phyloP scores from a whole-genome alignment of 2,329 filamentous ascomycete species.

The Penicillium sclerotiorum region DNA sequence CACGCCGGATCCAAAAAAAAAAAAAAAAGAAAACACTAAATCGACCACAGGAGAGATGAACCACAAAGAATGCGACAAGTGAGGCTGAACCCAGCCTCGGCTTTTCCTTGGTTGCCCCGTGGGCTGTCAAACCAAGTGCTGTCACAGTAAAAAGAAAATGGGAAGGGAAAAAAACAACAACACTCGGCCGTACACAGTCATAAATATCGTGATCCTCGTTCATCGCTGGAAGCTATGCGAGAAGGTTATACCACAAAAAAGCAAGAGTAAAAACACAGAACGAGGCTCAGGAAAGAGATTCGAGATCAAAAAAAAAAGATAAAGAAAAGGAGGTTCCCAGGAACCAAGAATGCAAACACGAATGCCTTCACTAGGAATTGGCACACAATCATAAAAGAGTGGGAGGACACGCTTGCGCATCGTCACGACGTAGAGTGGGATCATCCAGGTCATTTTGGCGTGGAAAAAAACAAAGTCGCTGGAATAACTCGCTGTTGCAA shows the following conservation, averaged over 20 bases:
- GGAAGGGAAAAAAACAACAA: conserved; percentile 20
- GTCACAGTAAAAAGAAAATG: conserved; percentile 12
- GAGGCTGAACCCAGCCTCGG: conserved; percentile 9
- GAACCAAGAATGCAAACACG: conserved; percentile 16
- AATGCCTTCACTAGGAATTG: conserved; percentile 18
- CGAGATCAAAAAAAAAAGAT: conserved; percentile 26
- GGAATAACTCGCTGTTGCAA: conserved; percentile 19
- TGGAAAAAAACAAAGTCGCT: conserved; percentile 19
- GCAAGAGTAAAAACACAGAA: conserved; percentile 11
- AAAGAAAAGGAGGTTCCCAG: conserved; percentile 25
- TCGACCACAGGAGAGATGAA: conserved; percentile 2
- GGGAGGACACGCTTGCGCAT: conserved; percentile 25
- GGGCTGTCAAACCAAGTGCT: conserved; percentile 6
- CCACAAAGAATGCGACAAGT: conserved; percentile 16
- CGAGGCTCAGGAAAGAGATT: conserved; percentile 28
- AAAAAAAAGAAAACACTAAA: conserved; percentile 10
- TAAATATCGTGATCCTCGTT: conserved; percentile 46
- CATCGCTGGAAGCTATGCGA: conserved; percentile 43
- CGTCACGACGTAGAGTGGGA: conserved; percentile 28
- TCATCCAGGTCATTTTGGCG: conserved; percentile 30
- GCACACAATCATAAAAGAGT: conserved; percentile 19
- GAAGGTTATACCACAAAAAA: conserved; percentile 37
- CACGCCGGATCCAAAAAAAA: conserved; percentile 17
- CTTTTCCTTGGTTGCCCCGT: conserved; percentile 10
- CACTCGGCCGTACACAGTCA: conserved; percentile 43